Evolutionary conservation across 2,329 filamentous ascomycete genomes (phyloP), one percentile per base, ranked within the genome.

Genomic region (Nectriaceae sp.): DNA sequence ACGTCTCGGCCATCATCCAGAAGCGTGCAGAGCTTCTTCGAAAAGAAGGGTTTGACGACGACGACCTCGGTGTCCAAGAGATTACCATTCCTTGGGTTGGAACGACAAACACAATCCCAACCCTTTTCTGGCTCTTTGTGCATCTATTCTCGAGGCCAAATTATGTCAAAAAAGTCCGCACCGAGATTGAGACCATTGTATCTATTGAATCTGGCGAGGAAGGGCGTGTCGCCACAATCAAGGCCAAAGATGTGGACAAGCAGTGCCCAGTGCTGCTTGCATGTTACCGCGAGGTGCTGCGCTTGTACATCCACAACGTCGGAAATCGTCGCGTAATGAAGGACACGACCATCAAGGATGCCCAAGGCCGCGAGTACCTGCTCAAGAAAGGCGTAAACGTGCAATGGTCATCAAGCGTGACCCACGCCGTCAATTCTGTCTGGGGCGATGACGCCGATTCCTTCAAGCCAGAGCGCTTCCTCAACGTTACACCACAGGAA

Each of bases 271-370:
- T 77, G 5, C 60, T 80, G 6, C 61, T 73, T 13, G 72, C 72
- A 36, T 68, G 68, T 18, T 77, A 73, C 54, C 69, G 71, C 21
- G 77, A 80, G 55, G 68, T 68, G 0, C 60, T 78, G 45, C 73
- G 77, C 8, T 46, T 77, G 2, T 61, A 56, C 13, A 71, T 71
- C 21, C 66, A 69, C 3, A 61, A 67, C 5, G 59, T 69, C 13
- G 69, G 69, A 11, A 70, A 65, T 26, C 70, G 77, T 11, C 61
- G 65, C 10, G 70, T 78, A n/a, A 54, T 66, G 11, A 53, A 66
- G 33, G 75, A 79, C 40, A 74, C 71, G 1, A 48, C 49, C 47
- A 70, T 75, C 11, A 47, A 56, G 0, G 64, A 56, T 4, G 31
- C 53, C 4, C 47, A 57, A 4, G 63, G 64, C 3, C 50, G 39